phyloP scores from a whole-genome alignment of 495 filamentous ascomycete species.

The Durotheca rogersii region DNA sequence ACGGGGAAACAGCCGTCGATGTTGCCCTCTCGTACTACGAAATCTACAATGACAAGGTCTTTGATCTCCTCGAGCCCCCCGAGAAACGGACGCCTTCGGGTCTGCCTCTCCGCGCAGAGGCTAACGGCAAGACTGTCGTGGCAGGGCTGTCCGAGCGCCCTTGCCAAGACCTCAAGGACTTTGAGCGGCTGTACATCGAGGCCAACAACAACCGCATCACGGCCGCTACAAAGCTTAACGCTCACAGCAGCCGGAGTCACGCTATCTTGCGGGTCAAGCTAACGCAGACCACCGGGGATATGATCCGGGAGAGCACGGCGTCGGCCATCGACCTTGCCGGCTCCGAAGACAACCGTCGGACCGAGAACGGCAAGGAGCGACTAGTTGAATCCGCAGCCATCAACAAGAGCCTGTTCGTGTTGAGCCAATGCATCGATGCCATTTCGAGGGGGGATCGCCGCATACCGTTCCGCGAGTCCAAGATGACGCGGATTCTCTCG shows the following conservation, averaged over 20 bases:
- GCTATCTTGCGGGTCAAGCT: slow-evolving; percentile 91
- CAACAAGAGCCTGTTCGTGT: slow-evolving; percentile 94
- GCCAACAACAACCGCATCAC: slow-evolving; percentile 92
- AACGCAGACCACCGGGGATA: slow-evolving; percentile 68
- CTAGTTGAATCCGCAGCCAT: slow-evolving; percentile 96
- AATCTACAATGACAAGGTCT: slow-evolving; percentile 97
- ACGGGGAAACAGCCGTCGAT: slow-evolving; percentile 68
- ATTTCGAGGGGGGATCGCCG: slow-evolving; percentile 69
- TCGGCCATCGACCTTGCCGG: slow-evolving; percentile 97
- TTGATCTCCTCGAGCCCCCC: slow-evolving; percentile 85
- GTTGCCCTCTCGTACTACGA: slow-evolving; percentile 94
- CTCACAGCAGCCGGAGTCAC: slow-evolving; percentile 89
- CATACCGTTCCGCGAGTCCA: slow-evolving; percentile 91
- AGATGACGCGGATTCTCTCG: slow-evolving; percentile 94
- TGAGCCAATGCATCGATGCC: slow-evolving; percentile 95
- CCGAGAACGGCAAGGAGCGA: slow-evolving; percentile 90
- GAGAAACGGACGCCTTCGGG: slow-evolving; percentile 87
- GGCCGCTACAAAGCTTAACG: slow-evolving; percentile 92
- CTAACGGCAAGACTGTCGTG: slow-evolving; percentile 88
- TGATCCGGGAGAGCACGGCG: slow-evolving; percentile 73
- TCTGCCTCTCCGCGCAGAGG: slow-evolving; percentile 77
- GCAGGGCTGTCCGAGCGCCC: slow-evolving; percentile 85
- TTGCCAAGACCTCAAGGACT: slow-evolving; percentile 86
- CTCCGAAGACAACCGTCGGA: slow-evolving; percentile 92
- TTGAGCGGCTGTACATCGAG: slow-evolving; percentile 88